Evolutionary conservation across 768 basidiomycete genomes (phyloP).

Genomic region (Pleurotus citrinopileatus): DNA sequence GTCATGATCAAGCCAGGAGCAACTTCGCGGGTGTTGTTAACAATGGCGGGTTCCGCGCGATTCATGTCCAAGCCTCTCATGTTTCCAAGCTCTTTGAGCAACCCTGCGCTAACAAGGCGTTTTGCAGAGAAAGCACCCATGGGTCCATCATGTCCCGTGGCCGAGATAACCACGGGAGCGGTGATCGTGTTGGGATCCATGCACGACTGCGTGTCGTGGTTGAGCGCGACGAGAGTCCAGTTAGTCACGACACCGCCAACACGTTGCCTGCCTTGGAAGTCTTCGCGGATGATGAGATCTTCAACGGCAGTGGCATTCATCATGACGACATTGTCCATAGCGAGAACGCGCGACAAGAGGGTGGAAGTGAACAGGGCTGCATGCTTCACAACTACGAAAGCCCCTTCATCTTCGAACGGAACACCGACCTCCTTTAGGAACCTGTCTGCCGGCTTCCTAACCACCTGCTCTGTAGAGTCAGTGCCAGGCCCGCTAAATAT

Average conservation of each 20-base stretch:
- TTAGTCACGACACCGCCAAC: slow-evolving; percentile 50
- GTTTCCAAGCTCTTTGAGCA: slow-evolving; percentile 71
- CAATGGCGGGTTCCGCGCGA: slow-evolving; percentile 78
- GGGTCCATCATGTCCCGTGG: slow-evolving; percentile 75
- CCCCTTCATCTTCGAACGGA: slow-evolving; percentile 74
- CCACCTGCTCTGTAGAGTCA: slow-evolving; percentile 40
- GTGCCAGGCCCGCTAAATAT: background rate
- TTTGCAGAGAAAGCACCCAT: slow-evolving; percentile 85
- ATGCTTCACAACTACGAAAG: slow-evolving; percentile 79
- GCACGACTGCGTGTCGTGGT: slow-evolving; percentile 76
- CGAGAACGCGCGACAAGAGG: slow-evolving; percentile 65
- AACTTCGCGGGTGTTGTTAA: slow-evolving; percentile 75
- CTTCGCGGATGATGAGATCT: slow-evolving; percentile 69
- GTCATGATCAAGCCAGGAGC: slow-evolving; percentile 73
- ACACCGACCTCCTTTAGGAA: slow-evolving; percentile 71
- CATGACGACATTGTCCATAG: slow-evolving; percentile 67
- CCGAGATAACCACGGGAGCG: slow-evolving; percentile 70
- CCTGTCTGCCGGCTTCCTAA: slow-evolving; percentile 72
- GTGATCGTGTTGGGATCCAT: slow-evolving; percentile 83
- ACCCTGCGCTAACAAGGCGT: slow-evolving; percentile 71
- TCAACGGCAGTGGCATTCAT: slow-evolving; percentile 83
- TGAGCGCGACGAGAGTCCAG: slow-evolving; percentile 50
- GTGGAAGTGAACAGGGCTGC: slow-evolving; percentile 82
- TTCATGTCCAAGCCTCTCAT: slow-evolving; percentile 83
- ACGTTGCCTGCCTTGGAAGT: slow-evolving; percentile 50